These are phyloP conservation scores for Neodidymelliopsis sp. DNA, from an alignment of 2,329 filamentous ascomycete species.

Conservation along the genomic window DNA sequence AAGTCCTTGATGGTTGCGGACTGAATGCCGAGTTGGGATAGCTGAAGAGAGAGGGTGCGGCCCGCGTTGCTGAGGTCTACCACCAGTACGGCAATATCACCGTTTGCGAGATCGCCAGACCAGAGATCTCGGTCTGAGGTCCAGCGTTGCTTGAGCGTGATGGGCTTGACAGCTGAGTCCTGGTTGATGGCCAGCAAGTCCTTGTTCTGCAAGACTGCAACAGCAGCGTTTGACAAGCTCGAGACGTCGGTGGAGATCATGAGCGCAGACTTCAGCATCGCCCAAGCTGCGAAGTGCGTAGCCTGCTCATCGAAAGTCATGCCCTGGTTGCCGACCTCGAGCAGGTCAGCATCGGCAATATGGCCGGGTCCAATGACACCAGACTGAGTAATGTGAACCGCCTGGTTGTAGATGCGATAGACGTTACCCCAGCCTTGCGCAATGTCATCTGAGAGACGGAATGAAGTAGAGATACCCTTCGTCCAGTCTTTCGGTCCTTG, in stretches of 20 bases:
- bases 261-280: slow-evolving; percentile 32
- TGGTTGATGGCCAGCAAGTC: slow-evolving; percentile 32
- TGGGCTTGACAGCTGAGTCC: slow-evolving; percentile 29
- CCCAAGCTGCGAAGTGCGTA: slow-evolving; percentile 32
- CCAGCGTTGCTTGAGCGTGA: slow-evolving; percentile 30
- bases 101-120: slow-evolving; percentile 29
- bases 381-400: slow-evolving; percentile 26
- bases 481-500: slow-evolving; percentile 29
- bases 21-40: slow-evolving; percentile 23
- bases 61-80: slow-evolving; percentile 28
- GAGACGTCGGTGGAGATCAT: slow-evolving; percentile 30
- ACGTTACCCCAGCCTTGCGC: slow-evolving; percentile 23
- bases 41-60: slow-evolving; percentile 23
- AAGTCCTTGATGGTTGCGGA: slow-evolving; percentile 30
- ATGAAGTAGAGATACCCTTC: slow-evolving; percentile 28
- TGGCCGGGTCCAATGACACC: slow-evolving; percentile 25
- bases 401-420: slow-evolving; percentile 33
- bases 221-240: slow-evolving; percentile 17
- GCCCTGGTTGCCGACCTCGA: slow-evolving; percentile 26
- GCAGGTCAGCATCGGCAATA: slow-evolving; percentile 30
- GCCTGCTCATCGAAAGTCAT: slow-evolving; percentile 33
- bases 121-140: slow-evolving; percentile 26
- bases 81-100: slow-evolving; percentile 26
- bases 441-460: slow-evolving; percentile 29
- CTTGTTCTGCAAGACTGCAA: slow-evolving; percentile 29